Conservation (phyloP, 2,329 filamentous ascomycete genomes). For the Orbilia javanica region DNA sequence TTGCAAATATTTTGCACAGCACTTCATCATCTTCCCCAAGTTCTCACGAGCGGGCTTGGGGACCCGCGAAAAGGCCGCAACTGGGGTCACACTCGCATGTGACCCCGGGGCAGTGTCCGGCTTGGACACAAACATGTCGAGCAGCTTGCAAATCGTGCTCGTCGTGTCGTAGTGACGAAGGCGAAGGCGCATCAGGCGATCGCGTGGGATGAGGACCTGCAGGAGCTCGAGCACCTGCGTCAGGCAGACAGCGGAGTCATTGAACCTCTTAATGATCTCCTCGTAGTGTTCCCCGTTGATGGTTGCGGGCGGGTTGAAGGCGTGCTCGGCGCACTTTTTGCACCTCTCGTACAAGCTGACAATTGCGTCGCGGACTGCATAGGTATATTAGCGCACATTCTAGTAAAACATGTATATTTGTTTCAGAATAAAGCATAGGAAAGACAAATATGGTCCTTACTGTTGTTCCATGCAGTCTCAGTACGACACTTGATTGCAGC, state of each 20-base stretch:
- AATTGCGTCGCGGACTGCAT: constrained; percentile 28
- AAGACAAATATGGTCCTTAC: constrained; percentile 8
- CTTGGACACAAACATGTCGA: constrained; percentile 43
- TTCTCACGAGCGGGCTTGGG: constrained; percentile 6
- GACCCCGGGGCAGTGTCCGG: constrained; percentile 4
- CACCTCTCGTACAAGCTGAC: constrained; percentile 15
- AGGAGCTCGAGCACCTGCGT: constrained; percentile 36
- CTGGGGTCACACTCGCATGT: background rate
- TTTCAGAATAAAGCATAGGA: background rate
- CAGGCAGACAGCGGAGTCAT: constrained; percentile 22
- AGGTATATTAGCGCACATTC: background rate
- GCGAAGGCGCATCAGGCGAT: constrained; percentile 37
- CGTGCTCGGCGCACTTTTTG: constrained; percentile 9
- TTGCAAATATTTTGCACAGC: constrained; percentile 16
- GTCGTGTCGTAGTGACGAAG: constrained; percentile 31
- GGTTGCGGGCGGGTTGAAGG: constrained; percentile 6
- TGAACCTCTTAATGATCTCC: constrained; percentile 25
- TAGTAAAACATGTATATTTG: background rate
- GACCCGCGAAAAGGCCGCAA: constrained; percentile 33
- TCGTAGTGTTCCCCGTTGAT: background rate
- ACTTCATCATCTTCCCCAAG: constrained; percentile 27
- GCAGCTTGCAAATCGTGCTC: constrained; percentile 29
- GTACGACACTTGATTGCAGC: constrained; percentile 26
- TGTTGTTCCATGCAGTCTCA: background rate
- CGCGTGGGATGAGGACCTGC: constrained; percentile 19